These are phyloP conservation scores for Torulaspora maleeae DNA, from an alignment of 805 yeast species.

Conservation along the genomic window DNA sequence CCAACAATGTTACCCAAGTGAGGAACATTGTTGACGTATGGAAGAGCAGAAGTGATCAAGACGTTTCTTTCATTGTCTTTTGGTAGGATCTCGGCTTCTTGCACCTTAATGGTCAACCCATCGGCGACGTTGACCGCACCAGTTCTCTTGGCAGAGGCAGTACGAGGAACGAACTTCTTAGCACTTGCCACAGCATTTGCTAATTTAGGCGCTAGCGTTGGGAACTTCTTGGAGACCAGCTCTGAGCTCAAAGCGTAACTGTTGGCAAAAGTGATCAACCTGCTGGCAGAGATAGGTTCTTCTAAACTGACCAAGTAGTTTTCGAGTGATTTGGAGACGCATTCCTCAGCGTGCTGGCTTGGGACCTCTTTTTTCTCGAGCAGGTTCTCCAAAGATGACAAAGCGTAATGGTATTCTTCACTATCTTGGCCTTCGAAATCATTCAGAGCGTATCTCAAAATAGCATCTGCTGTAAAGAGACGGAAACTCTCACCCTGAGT, in stretches of 20 bases:
- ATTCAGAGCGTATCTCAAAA: conserved; percentile 55
- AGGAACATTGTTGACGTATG: conserved; percentile 97
- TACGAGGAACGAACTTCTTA: conserved; percentile 34
- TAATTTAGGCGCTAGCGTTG: conserved; percentile 36
- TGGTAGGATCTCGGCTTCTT: conserved; percentile 51
- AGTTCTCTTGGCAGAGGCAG: conserved; percentile 35
- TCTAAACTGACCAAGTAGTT: conserved; percentile 27
- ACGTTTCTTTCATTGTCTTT: conserved; percentile 70
- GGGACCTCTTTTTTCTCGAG: conserved; percentile 16
- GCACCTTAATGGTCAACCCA: conserved; percentile 27
- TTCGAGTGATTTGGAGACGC: conserved; percentile 38
- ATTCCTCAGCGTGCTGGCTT: conserved; percentile 45
- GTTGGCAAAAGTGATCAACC: conserved; percentile 56
- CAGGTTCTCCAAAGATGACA: conserved; percentile 23
- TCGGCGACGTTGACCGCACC: conserved; percentile 34
- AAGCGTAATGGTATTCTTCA: conserved; percentile 30
- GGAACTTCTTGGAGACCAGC: conserved; percentile 25
- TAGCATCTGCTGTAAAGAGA: conserved; percentile 62
- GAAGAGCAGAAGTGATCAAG: conserved; percentile 91
- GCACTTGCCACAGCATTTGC: conserved; percentile 46
- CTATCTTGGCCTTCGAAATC: conserved; percentile 41
- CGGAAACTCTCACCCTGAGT: conserved; percentile 34
- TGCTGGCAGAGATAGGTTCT: conserved; percentile 43
- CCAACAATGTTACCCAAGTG: conserved; percentile 97
- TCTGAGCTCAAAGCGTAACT: conserved; percentile 43